phyloP scores from a whole-genome alignment of 768 basidiomycete species.

The Lactarius hatsudake region DNA sequence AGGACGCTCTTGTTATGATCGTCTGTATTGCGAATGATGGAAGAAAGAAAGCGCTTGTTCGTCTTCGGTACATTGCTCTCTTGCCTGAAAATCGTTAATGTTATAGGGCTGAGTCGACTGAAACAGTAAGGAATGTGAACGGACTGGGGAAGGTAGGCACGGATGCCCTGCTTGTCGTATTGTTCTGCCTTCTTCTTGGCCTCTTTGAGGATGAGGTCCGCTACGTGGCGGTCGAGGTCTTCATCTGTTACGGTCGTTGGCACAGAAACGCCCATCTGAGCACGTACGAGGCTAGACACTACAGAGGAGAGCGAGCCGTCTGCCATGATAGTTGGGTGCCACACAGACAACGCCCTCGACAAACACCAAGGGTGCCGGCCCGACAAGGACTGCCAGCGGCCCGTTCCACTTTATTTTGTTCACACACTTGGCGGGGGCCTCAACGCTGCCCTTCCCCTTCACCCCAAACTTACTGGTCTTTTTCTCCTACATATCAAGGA shows the following conservation, averaged over 20 bases:
- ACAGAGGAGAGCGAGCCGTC: constrained; percentile 74
- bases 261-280: constrained; percentile 69
- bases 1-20: constrained; percentile 91
- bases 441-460: too few relatives aligned
- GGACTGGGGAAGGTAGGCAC: constrained; percentile 69
- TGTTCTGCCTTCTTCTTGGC: constrained; percentile 87
- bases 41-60: constrained; percentile 78
- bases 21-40: constrained; percentile 91
- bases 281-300: constrained; percentile 75
- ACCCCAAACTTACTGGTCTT: too few relatives aligned
- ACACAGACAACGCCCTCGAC: background rate
- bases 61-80: constrained; percentile 75
- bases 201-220: constrained; percentile 87
- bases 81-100: constrained; percentile 39
- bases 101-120: background rate
- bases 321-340: constrained; percentile 35
- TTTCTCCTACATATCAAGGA: too few relatives aligned
- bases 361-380: background rate
- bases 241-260: constrained; percentile 63
- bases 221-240: constrained; percentile 89
- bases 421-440: too few relatives aligned
- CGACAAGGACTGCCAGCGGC: background rate
- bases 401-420: too few relatives aligned
- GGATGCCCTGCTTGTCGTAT: constrained; percentile 73
- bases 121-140: constrained; percentile 22